Percentiles rank a stretch among this genome's conserved stretches.
Evolutionary conservation across 2,329 filamentous ascomycete species (phyloP).

Genomic region (Alternaria brassicicola): DNA sequence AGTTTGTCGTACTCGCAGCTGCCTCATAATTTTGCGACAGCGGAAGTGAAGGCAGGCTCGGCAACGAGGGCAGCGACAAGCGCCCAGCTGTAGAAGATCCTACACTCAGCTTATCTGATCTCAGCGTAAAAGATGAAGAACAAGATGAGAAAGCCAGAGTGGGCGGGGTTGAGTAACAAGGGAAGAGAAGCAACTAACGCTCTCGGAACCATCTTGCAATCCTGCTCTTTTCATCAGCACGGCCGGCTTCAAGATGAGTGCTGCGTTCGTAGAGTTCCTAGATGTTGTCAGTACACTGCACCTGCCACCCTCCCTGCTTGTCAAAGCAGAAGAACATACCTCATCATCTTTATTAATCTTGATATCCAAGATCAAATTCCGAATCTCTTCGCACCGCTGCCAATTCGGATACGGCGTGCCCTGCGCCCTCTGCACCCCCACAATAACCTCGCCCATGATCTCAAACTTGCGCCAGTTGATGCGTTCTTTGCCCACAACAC

Average conservation of each 20-base stretch:
- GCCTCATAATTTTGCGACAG: constrained; percentile 36
- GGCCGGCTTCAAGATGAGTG: constrained; percentile 57
- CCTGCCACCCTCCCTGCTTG: neutral
- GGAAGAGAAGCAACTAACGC: constrained; percentile 48
- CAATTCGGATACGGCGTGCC: constrained; percentile 79
- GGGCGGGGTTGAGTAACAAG: constrained; percentile 10
- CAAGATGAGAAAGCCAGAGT: constrained; percentile 14
- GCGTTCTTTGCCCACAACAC: constrained; percentile 59
- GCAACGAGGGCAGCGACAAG: constrained; percentile 33
- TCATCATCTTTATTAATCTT: constrained; percentile 86
- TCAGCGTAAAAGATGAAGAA: constrained; percentile 11
- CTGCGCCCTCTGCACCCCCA: constrained; percentile 91
- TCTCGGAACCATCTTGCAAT: constrained; percentile 56
- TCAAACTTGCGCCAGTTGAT: constrained; percentile 99
- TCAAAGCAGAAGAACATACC: constrained; percentile 58
- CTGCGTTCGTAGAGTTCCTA: constrained; percentile 67
- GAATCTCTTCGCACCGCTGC: constrained; percentile 70
- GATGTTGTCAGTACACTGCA: constrained; percentile 9
- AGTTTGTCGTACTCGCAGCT: constrained; percentile 25
- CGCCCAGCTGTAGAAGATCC: constrained; percentile 27
- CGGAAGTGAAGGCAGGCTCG: constrained; percentile 11
- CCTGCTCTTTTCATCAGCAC: constrained; percentile 53
- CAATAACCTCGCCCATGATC: constrained; percentile 87
- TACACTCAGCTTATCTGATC: constrained; percentile 34
- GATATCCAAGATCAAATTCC: constrained; percentile 79